Base-by-base conservation (phyloP, 169 alveolate species). In the Cryptosporidium bovis region DNA sequence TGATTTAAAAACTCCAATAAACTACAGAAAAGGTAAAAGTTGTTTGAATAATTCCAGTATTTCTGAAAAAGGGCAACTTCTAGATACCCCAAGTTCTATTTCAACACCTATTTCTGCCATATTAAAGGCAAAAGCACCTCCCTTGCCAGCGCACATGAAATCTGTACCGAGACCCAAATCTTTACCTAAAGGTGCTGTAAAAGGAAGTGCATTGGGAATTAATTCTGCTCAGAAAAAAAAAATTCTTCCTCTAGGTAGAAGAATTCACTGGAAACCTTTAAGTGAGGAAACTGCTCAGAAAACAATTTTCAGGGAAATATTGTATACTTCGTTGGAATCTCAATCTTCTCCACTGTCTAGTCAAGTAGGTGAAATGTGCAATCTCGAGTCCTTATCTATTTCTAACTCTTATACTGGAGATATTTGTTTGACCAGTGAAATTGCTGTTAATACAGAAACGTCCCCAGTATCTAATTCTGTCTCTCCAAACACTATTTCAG, bases 231-330 rank as follows among this genome's bases (percentile, higher is more conserved):
- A 48, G 20, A 77, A 77, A 18, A 56, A 62, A 24, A 77, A 64
- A 20, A 56, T 82, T 64, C 91, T 83, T 29, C 93, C 93, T 18
- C 46, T 90, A 33, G 90, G 91, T 8, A 66, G 93, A 44, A 62
- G 82, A 64, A 90, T 90, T 31, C 93, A 90, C 82, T 90, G 93
- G 93, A 90, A 90, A 53, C 85, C 91, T 0, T 82, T 90, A 8
- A 36, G 71, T 13, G 89, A 85, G 6, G 93, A 83, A 29, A 60
- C 60, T 46, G 82, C 82, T 46, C 90, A 90, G 64, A 90, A 90
- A 36, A 90, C 91, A 1, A 84, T 90, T 50, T 90, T 90, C 68
- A 67, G 91, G 20, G 93, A 90, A 58, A 69, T 90, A 51, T 50
- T 77, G 16, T 77, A 77, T 60, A 62, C 87, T 36, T 44, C 87